Evolutionary conservation across 805 yeast genomes (phyloP).

Genomic region (Saccharomycopsis selenospora): DNA sequence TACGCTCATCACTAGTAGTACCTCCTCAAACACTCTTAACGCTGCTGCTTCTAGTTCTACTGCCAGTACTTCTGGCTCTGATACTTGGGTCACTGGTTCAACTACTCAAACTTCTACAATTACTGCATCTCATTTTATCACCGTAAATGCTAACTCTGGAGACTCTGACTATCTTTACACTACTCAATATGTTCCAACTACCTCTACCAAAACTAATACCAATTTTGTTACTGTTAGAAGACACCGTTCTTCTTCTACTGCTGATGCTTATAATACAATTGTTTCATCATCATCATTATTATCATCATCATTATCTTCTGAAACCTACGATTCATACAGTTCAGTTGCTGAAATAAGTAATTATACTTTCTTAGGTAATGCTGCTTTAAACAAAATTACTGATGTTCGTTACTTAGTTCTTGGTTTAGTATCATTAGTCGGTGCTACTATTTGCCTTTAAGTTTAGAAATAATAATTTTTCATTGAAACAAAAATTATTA

Average conservation of each 20-base stretch:
- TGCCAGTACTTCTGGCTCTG: slow-evolving; percentile 16
- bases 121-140: slow-evolving; percentile 16
- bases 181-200: slow-evolving; percentile 19
- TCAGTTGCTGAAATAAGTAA: not conserved
- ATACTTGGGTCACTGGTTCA: slow-evolving; percentile 19
- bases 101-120: slow-evolving; percentile 10
- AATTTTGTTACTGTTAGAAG: slow-evolving; percentile 18
- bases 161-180: slow-evolving; percentile 17
- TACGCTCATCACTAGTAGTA: slow-evolving; percentile 25
- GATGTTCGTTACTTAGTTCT: not conserved
- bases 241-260: slow-evolving; percentile 8
- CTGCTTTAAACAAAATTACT: not conserved
- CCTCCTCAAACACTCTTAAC: slow-evolving; percentile 18
- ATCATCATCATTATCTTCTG: not conserved
- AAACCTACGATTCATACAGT: not conserved
- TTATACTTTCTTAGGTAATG: not conserved
- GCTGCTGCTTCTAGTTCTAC: slow-evolving; percentile 7
- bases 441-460: not conserved
- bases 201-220: slow-evolving; percentile 18
- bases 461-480: too few species aligned
- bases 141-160: slow-evolving; percentile 13
- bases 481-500: too few species aligned
- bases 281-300: not conserved
- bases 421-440: not conserved
- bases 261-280: too few species aligned